Evolutionary conservation across 2,329 filamentous ascomycete species (phyloP).

Genomic region (Aspergillus fijiensis): DNA sequence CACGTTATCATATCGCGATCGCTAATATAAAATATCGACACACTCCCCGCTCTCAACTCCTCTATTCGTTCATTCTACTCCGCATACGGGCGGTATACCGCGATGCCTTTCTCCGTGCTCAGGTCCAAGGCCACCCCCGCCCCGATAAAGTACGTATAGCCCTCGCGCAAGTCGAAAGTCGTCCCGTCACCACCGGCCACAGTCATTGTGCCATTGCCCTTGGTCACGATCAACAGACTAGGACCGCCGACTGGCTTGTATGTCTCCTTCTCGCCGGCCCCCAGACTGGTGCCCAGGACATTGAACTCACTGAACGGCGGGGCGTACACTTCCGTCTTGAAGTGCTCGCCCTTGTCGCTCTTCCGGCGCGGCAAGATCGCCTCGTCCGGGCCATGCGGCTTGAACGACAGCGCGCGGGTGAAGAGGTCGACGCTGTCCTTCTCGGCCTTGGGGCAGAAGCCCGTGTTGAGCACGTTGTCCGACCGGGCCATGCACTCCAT

Average conservation of each 20-base stretch:
- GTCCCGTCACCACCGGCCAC: constrained; percentile 47
- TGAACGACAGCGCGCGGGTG: constrained; percentile 62
- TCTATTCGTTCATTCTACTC: constrained; percentile 24
- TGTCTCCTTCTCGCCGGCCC: constrained; percentile 58
- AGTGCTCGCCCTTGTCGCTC: constrained; percentile 55
- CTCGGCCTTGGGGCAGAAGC: constrained; percentile 68
- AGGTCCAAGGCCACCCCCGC: constrained; percentile 54
- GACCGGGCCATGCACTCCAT: constrained; percentile 76
- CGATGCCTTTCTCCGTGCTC: constrained; percentile 44
- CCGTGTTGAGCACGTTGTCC: constrained; percentile 72
- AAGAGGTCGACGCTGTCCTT: constrained; percentile 66
- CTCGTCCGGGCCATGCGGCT: constrained; percentile 58
- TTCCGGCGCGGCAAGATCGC: constrained; percentile 53
- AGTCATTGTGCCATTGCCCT: constrained; percentile 58
- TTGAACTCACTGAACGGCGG: constrained; percentile 72
- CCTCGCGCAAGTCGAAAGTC: constrained; percentile 57
- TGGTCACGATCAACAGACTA: constrained; percentile 62
- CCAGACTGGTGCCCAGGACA: constrained; percentile 62
- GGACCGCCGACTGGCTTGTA: constrained; percentile 59
- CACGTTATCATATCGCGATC: background rate
- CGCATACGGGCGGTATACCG: constrained; percentile 50
- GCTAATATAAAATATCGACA: background rate
- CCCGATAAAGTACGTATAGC: constrained; percentile 66
- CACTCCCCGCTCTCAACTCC: background rate
- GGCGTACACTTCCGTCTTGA: constrained; percentile 62